Percentiles rank a stretch among this genome's conserved stretches.
These are phyloP conservation scores for Ustilago esculenta DNA, from an alignment of 1,284 basidiomycete genomes.

Conservation along the genomic window DNA sequence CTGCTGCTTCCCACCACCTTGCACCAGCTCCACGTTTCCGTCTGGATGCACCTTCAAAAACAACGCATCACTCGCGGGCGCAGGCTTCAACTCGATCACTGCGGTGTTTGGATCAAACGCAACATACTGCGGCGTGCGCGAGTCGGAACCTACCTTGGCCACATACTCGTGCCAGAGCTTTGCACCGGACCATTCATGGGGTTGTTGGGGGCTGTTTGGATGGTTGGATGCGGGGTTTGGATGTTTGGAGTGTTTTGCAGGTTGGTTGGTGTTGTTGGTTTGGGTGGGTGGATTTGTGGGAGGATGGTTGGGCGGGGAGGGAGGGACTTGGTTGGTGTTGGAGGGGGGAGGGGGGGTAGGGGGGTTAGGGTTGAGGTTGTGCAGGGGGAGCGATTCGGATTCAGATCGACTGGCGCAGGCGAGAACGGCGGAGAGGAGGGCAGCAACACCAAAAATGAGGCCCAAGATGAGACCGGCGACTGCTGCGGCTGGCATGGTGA, in stretches of 20 bases:
- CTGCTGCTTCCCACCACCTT: no score
- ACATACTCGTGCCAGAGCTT: slow-evolving; percentile 26
- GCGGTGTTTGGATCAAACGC: slow-evolving; percentile 26
- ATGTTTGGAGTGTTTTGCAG: no score
- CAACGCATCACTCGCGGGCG: slow-evolving; percentile 20
- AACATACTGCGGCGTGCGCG: slow-evolving; percentile 22
- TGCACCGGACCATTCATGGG: slow-evolving; percentile 23
- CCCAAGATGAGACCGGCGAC: slow-evolving; percentile 32
- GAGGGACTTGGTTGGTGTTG: slow-evolving; percentile 12
- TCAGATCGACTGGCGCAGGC: slow-evolving; percentile 29
- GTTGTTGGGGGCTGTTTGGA: not conserved
- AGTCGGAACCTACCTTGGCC: slow-evolving; percentile 1
- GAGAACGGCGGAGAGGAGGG: slow-evolving; percentile 22
- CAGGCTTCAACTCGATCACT: slow-evolving; percentile 30
- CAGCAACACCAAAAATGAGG: slow-evolving; percentile 17
- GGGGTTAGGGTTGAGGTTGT: slow-evolving; percentile 13
- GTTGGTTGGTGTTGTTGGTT: slow-evolving; percentile 1
- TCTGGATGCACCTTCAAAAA: slow-evolving; percentile 25
- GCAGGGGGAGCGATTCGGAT: slow-evolving; percentile 15
- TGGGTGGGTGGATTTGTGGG: not conserved
- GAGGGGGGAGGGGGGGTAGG: slow-evolving; percentile 8
- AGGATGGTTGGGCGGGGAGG: not conserved
- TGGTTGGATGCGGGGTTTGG: not conserved
- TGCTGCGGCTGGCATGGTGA: slow-evolving; percentile 24
- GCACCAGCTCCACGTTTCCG: slow-evolving; percentile 27